A percentile compares a stretch with the other conserved stretches of the same genome.
phyloP scores from a whole-genome alignment of 257 asterid genomes.

The Solanum arcanum region DNA sequence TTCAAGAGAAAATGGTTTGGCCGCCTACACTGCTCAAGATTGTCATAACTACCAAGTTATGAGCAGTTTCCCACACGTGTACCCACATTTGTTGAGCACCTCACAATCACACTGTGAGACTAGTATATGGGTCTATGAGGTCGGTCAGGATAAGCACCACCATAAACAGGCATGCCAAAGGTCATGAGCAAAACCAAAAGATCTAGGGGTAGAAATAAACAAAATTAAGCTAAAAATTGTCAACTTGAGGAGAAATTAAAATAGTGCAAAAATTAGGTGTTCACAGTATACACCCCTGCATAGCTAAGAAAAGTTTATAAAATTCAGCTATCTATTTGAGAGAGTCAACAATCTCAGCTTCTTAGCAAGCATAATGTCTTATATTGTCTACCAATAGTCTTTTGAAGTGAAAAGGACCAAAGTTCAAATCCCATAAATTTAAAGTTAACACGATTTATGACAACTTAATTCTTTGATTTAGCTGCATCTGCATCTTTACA shows the following conservation, averaged over 20 bases:
- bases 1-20: background rate
- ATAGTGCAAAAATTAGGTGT: background rate
- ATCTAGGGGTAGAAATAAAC: background rate
- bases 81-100: background rate
- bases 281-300: background rate
- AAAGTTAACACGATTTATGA: background rate
- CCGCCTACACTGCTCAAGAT: background rate
- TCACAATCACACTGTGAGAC: background rate
- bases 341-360: background rate
- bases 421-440: background rate
- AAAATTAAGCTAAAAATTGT: background rate
- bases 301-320: background rate
- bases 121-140: background rate
- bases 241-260: background rate
- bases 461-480: background rate
- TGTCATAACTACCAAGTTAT: background rate
- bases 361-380: background rate
- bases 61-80: background rate
- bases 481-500: background rate
- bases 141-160: background rate
- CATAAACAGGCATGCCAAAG: background rate
- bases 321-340: background rate
- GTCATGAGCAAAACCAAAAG: background rate
- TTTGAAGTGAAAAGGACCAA: background rate
- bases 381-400: background rate